phyloP scores from a whole-genome alignment of 345 rosid genomes.

The Eucalyptus marginata region DNA sequence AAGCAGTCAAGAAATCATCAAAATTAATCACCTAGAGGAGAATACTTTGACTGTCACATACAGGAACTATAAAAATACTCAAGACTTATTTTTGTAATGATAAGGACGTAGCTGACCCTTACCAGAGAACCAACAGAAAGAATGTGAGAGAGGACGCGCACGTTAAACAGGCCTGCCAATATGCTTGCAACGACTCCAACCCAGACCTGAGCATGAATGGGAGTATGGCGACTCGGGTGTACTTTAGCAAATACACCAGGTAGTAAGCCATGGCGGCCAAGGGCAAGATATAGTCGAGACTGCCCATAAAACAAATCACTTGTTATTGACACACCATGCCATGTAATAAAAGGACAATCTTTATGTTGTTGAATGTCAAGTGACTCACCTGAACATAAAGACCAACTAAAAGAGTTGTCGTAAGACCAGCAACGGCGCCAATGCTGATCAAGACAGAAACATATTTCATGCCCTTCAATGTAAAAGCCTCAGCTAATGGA shows the following conservation, averaged over 20 bases:
- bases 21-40: neutral
- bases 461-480: slow-evolving; percentile 76
- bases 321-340: neutral
- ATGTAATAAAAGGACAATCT: neutral
- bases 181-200: slow-evolving; percentile 76
- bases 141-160: slow-evolving; percentile 77
- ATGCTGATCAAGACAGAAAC: slow-evolving; percentile 71
- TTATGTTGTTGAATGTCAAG: neutral
- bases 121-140: slow-evolving; percentile 97
- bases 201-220: slow-evolving; percentile 91
- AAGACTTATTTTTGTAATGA: neutral
- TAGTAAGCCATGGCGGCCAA: slow-evolving; percentile 92
- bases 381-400: slow-evolving; percentile 89
- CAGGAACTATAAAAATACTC: neutral
- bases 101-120: slow-evolving; percentile 1
- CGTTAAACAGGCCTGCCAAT: slow-evolving; percentile 75
- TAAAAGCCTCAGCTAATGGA: slow-evolving; percentile 79
- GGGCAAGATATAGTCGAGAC: slow-evolving; percentile 91
- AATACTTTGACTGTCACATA: neutral
- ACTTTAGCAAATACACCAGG: slow-evolving; percentile 83
- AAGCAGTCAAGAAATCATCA: neutral
- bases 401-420: slow-evolving; percentile 88
- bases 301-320: slow-evolving; percentile 17
- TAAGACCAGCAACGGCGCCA: slow-evolving; percentile 97
- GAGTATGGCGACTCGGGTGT: slow-evolving; percentile 72